Evolutionary conservation across 768 basidiomycete species (phyloP).

Genomic region (Kondoa malvinella): DNA sequence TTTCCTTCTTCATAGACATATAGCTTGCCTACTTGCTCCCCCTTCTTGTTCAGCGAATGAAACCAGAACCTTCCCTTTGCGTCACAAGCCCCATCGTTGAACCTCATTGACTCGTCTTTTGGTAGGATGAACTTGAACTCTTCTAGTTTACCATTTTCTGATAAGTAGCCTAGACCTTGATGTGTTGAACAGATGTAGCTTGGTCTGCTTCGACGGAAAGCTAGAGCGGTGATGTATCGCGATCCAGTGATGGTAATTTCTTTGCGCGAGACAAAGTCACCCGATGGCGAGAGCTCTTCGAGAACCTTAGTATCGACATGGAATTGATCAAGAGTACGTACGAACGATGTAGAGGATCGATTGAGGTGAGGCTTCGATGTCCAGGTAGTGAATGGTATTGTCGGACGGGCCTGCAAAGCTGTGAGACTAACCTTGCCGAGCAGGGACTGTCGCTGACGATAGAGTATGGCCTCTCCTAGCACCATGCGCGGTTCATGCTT

Average conservation of each 20-base stretch:
- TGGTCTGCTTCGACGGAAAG: conserved; percentile 11
- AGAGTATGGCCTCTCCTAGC: conserved; percentile 14
- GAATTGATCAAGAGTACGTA: conserved; percentile 1
- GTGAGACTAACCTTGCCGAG: background rate
- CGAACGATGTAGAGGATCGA: conserved; percentile 14
- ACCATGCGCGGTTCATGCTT: conserved; percentile 17
- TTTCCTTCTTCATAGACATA: conserved; percentile 13
- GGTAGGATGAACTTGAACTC: conserved; percentile 6
- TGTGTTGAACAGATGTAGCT: conserved; percentile 14
- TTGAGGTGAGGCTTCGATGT: conserved; percentile 12
- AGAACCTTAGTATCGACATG: too few species aligned
- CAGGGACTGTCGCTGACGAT: background rate
- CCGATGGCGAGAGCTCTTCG: too few species aligned
- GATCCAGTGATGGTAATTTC: conserved; percentile 12
- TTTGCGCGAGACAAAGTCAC: background rate
- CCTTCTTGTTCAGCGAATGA: conserved; percentile 11
- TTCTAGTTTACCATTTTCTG: conserved; percentile 5
- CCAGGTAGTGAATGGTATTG: conserved; percentile 16
- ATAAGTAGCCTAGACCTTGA: conserved; percentile 12
- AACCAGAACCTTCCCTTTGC: conserved; percentile 15
- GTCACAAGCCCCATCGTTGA: conserved; percentile 16
- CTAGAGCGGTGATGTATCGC: conserved; percentile 9
- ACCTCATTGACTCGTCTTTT: conserved; percentile 8
- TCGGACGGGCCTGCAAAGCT: conserved; percentile 4
- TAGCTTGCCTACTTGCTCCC: conserved; percentile 6